Conservation (phyloP, 2,329 filamentous ascomycete genomes). For the Phialocephala subalpina region DNA sequence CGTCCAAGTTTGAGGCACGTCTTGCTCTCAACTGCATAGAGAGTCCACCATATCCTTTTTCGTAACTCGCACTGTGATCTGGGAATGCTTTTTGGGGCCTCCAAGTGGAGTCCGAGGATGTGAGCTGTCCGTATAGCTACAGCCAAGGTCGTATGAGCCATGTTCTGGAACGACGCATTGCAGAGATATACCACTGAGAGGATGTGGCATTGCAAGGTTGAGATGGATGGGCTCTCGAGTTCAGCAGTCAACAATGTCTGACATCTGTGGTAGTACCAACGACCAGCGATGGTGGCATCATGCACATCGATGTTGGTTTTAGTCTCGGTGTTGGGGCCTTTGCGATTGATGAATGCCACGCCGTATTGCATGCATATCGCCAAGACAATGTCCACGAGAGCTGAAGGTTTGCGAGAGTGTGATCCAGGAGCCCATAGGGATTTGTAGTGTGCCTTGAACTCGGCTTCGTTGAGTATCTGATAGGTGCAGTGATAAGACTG, state of each 20-base stretch:
- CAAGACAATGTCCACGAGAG: constrained; percentile 60
- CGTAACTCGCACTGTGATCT: constrained; percentile 47
- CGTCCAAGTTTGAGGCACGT: constrained; percentile 48
- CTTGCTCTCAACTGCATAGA: constrained; percentile 53
- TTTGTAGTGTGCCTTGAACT: constrained; percentile 53
- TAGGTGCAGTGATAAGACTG: constrained; percentile 52
- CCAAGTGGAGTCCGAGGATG: constrained; percentile 50
- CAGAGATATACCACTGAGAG: constrained; percentile 49
- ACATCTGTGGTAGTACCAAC: constrained; percentile 50
- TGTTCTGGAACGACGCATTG: constrained; percentile 50
- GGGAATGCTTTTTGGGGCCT: constrained; percentile 46
- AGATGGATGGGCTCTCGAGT: constrained; percentile 48
- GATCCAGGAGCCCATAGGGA: constrained; percentile 48
- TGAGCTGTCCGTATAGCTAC: constrained; percentile 48
- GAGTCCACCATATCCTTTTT: constrained; percentile 55
- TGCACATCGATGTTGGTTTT: constrained; percentile 33
- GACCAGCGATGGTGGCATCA: constrained; percentile 47
- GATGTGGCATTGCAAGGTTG: constrained; percentile 51
- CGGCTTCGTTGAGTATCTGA: constrained; percentile 53
- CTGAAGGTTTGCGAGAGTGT: constrained; percentile 50
- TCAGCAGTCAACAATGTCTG: constrained; percentile 47
- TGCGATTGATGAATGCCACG: constrained; percentile 37
- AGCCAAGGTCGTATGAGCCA: constrained; percentile 46
- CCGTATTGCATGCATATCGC: constrained; percentile 60
- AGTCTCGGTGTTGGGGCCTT: constrained; percentile 12